Conservation (phyloP, 23 red algal species). For the Gracilaria gracilis region DNA sequence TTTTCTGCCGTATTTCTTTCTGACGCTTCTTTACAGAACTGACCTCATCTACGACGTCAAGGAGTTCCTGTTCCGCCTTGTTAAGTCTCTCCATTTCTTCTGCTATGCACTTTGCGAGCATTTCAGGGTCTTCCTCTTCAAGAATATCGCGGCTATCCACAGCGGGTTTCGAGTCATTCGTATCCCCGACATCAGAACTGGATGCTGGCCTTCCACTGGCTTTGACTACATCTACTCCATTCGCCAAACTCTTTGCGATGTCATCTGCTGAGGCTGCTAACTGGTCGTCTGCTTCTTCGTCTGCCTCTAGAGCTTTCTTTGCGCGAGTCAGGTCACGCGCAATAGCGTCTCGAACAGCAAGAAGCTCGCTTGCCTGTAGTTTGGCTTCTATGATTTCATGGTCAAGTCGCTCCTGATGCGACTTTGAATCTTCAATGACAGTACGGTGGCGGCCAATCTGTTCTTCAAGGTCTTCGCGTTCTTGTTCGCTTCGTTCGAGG, state of each 20-base stretch:
- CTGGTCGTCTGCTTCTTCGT: constrained; percentile 40
- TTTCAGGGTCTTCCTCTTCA: constrained; percentile 55
- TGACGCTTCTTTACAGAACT: constrained; percentile 23
- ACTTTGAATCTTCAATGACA: constrained; percentile 12
- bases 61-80: constrained; percentile 50
- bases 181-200: constrained; percentile 2
- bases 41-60: constrained; percentile 42
- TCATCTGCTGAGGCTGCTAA: constrained; percentile 3
- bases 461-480: constrained; percentile 8
- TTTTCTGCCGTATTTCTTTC: constrained; percentile 43
- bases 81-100: constrained; percentile 60
- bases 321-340: constrained; percentile 57
- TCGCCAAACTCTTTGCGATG: constrained; percentile 26
- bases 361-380: constrained; percentile 44
- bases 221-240: neutral
- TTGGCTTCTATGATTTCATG: constrained; percentile 64
- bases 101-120: constrained; percentile 9
- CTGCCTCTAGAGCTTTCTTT: constrained; percentile 33
- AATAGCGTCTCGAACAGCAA: constrained; percentile 49
- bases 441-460: constrained; percentile 12
- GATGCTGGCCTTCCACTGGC: constrained; percentile 16
- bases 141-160: neutral
- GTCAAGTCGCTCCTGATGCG: constrained; percentile 48
- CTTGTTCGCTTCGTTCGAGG: constrained; percentile 25
- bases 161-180: neutral